These are phyloP conservation scores for Elsinoe arachidis DNA, from an alignment of 2,329 filamentous ascomycete genomes.

Conservation along the genomic window DNA sequence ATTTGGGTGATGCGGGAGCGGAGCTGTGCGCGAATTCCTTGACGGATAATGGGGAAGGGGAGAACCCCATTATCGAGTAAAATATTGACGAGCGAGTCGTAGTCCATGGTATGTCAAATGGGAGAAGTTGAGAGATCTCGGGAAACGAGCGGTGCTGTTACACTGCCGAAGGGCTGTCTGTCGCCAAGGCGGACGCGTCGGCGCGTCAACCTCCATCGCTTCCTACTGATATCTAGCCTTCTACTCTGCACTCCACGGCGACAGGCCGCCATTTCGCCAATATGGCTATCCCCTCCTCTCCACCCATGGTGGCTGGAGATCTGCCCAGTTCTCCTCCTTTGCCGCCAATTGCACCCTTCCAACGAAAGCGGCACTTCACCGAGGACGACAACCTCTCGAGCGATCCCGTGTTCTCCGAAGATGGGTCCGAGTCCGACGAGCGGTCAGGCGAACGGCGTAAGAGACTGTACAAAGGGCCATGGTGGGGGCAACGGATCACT, in stretches of 20 bases:
- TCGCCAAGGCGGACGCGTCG: background rate
- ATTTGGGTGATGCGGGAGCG: slow-evolving; percentile 51
- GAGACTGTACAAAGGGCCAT: slow-evolving; percentile 55
- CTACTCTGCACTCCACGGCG: background rate
- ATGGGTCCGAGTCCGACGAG: slow-evolving; percentile 53
- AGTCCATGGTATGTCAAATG: slow-evolving; percentile 18
- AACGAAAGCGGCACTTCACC: slow-evolving; percentile 25
- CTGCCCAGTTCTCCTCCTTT: slow-evolving; percentile 16
- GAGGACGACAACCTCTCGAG: slow-evolving; percentile 46
- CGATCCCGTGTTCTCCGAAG: slow-evolving; percentile 66
- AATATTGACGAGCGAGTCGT: slow-evolving; percentile 39
- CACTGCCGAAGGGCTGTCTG: background rate
- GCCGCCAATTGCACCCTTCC: background rate
- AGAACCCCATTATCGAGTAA: slow-evolving; percentile 59
- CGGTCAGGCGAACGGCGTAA: slow-evolving; percentile 46
- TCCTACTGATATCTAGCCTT: background rate
- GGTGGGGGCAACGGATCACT: slow-evolving; percentile 52
- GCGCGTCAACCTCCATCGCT: background rate
- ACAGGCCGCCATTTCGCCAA: background rate
- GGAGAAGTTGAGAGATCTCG: background rate
- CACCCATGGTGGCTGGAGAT: slow-evolving; percentile 12
- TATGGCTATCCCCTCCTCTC: slow-evolving; percentile 14
- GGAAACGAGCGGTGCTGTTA: background rate
- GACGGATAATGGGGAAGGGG: slow-evolving; percentile 50
- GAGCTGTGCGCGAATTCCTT: slow-evolving; percentile 59